Evolutionary conservation across 202 grass and related monocot genomes (phyloP).

Genomic region (Hordeum pubiflorum): DNA sequence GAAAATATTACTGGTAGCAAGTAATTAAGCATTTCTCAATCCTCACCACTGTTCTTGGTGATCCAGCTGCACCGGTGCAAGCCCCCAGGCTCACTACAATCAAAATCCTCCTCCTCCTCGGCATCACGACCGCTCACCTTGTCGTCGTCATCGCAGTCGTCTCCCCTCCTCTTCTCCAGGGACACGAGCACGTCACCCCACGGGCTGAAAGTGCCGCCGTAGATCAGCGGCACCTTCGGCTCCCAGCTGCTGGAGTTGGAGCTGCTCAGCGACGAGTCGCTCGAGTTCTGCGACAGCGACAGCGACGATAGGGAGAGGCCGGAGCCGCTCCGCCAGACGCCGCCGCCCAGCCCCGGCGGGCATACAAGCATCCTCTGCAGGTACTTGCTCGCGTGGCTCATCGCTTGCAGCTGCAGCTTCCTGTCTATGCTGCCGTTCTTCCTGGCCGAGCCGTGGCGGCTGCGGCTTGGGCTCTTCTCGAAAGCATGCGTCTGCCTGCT

Average conservation of each 20-base stretch:
- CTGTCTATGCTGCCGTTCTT: constrained; percentile 41
- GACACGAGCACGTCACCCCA: constrained; percentile 56
- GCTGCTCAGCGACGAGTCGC: constrained; percentile 82
- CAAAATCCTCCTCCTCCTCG: constrained; percentile 39
- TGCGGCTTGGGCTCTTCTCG: constrained; percentile 41
- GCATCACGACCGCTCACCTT: constrained; percentile 36
- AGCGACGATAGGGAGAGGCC: constrained; percentile 79
- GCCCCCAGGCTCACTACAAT: constrained; percentile 43
- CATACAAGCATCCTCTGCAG: constrained; percentile 47
- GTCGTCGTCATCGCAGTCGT: constrained; percentile 35
- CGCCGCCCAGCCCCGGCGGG: constrained; percentile 31
- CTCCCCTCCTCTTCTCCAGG: constrained; percentile 33
- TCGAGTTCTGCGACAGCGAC: constrained; percentile 92
- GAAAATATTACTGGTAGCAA: not conserved
- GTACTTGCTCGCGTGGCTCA: constrained; percentile 49
- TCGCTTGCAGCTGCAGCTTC: constrained; percentile 41
- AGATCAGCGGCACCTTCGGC: constrained; percentile 59
- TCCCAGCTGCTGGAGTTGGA: constrained; percentile 95
- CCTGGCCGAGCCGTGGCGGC: not conserved
- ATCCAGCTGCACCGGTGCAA: constrained; percentile 91
- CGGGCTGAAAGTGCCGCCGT: constrained; percentile 60
- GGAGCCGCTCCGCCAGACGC: constrained; percentile 70
- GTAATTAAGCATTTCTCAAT: not conserved
- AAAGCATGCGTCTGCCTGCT: constrained; percentile 66
- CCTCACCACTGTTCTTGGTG: constrained; percentile 81